Conservation (phyloP, 2,329 filamentous ascomycete species). For the Huntiella savannae region DNA sequence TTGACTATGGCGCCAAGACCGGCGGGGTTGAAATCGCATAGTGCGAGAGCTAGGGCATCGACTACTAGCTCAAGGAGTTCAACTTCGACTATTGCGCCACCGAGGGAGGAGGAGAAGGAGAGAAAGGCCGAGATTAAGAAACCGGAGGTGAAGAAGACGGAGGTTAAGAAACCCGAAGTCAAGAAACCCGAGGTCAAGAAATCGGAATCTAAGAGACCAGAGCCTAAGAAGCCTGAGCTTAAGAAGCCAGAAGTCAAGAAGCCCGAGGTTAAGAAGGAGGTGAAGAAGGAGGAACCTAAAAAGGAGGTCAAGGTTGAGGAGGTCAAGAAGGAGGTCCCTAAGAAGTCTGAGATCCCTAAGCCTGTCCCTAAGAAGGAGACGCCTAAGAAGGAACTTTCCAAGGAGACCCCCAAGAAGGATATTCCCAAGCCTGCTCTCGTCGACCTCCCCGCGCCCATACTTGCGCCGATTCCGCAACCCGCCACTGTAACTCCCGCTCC, state of each 20-base stretch:
- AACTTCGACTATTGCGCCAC: slow-evolving; percentile 1
- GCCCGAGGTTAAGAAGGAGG: background rate
- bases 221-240: no score
- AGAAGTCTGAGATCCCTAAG: no score
- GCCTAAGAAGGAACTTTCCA: no score
- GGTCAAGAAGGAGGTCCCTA: no score
- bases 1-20: slow-evolving; percentile 11
- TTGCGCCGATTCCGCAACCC: no score
- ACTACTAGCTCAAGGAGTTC: slow-evolving; percentile 4
- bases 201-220: background rate
- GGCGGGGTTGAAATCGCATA: slow-evolving; percentile 4
- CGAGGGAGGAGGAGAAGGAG: background rate
- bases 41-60: slow-evolving; percentile 1
- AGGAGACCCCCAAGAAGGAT: no score
- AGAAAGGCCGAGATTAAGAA: background rate
- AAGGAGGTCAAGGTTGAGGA: no score
- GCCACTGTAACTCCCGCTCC: no score
- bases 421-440: no score
- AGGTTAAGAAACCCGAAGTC: background rate
- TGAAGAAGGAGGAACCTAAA: slow-evolving; percentile 1
- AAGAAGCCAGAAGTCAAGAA: background rate
- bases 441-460: no score
- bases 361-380: no score
- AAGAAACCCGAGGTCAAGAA: slow-evolving; percentile 1
- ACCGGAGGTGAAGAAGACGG: background rate